Percentiles rank a stretch among this genome's conserved stretches.
These are phyloP conservation scores for Beauveria medogensis DNA, from an alignment of 2,329 filamentous ascomycete genomes.

Conservation along the genomic window DNA sequence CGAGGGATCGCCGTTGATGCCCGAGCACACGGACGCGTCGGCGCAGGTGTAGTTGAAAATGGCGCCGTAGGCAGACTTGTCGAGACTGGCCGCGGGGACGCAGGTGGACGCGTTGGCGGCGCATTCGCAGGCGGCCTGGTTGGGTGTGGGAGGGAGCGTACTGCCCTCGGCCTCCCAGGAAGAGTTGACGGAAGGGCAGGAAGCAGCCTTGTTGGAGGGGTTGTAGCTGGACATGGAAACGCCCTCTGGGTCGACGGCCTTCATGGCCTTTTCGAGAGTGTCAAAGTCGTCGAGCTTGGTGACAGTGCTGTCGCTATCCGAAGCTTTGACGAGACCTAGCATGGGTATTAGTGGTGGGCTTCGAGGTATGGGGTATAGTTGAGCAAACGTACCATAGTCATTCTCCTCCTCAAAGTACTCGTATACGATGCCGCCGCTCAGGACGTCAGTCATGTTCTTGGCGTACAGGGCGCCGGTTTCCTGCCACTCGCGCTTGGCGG, in stretches of 20 bases:
- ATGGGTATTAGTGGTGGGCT: not conserved
- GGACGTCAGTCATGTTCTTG: slow-evolving; percentile 71
- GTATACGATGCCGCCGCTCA: slow-evolving; percentile 96
- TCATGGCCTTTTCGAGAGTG: slow-evolving; percentile 61
- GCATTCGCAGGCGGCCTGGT: slow-evolving; percentile 73
- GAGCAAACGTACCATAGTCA: slow-evolving; percentile 59
- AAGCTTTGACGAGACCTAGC: slow-evolving; percentile 57
- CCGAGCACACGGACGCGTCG: not conserved
- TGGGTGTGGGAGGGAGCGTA: slow-evolving; percentile 72
- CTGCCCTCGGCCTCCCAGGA: slow-evolving; percentile 55
- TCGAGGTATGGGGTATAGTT: not conserved
- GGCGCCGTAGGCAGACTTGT: slow-evolving; percentile 49
- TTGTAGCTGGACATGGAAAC: slow-evolving; percentile 62
- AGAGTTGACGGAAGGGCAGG: slow-evolving; percentile 59
- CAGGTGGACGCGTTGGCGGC: slow-evolving; percentile 72
- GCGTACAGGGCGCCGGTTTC: slow-evolving; percentile 80
- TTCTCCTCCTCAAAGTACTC: slow-evolving; percentile 94
- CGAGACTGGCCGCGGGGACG: slow-evolving; percentile 50
- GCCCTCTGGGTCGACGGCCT: slow-evolving; percentile 55
- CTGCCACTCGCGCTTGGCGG: slow-evolving; percentile 66
- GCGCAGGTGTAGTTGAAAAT: slow-evolving; percentile 14
- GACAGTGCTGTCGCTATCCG: slow-evolving; percentile 53
- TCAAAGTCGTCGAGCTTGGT: slow-evolving; percentile 67
- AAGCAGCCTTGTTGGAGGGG: slow-evolving; percentile 60
- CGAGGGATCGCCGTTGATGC: slow-evolving; percentile 7